phyloP scores from a whole-genome alignment of 2,329 filamentous ascomycete species.

The Alternaria sp. region DNA sequence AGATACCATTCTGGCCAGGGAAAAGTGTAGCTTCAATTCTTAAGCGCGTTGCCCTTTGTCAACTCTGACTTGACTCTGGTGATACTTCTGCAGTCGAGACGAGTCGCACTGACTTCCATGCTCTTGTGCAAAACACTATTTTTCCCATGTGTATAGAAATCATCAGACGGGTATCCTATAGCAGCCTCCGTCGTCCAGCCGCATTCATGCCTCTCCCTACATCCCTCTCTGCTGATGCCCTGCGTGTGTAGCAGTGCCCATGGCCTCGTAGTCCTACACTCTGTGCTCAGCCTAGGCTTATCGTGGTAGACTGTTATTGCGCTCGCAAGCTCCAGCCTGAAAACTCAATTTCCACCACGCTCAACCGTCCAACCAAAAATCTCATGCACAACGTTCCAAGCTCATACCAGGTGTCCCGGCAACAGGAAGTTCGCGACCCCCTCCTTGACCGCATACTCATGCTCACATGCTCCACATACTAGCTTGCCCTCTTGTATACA shows the following conservation, averaged over 20 bases:
- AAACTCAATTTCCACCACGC: background rate
- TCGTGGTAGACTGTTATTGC: background rate
- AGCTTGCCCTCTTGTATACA: constrained; percentile 88
- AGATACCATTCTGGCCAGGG: constrained; percentile 26
- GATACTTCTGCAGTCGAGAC: background rate
- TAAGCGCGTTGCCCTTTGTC: background rate
- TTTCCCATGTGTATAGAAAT: constrained; percentile 8
- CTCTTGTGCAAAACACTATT: background rate
- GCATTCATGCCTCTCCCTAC: background rate
- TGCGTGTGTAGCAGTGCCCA: background rate
- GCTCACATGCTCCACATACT: constrained; percentile 88
- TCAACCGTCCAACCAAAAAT: background rate
- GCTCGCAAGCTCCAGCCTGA: background rate
- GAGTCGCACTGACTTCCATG: background rate
- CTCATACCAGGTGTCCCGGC: constrained; percentile 84
- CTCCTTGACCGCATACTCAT: constrained; percentile 94
- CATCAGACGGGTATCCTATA: constrained; percentile 37
- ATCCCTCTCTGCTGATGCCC: background rate
- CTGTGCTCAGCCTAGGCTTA: background rate
- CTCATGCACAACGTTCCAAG: background rate
- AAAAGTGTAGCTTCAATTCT: constrained; percentile 12
- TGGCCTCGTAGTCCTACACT: background rate
- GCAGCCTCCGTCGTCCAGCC: constrained; percentile 3
- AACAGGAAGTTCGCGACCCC: constrained; percentile 96
- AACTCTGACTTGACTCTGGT: background rate